These are phyloP conservation scores for Pythium sukuiense DNA, from an alignment of 352 stramenopile species.

Conservation along the genomic window DNA sequence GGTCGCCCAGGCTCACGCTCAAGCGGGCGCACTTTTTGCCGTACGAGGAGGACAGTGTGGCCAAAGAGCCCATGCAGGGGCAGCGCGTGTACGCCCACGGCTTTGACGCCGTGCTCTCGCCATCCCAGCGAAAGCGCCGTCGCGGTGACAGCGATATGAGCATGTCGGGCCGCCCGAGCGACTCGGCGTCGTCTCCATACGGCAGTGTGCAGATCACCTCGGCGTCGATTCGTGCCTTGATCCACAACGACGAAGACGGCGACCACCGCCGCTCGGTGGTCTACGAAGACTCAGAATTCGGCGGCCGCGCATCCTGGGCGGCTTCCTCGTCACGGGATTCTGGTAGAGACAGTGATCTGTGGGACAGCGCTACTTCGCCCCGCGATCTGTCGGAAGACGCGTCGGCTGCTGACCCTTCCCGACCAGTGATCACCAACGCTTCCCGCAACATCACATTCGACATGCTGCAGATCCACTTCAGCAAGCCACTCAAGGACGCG, in stretches of 20 bases:
- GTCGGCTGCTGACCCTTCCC: background rate
- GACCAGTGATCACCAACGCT: conserved; percentile 22
- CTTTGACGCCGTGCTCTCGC: conserved; percentile 16
- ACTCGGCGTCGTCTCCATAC: conserved; percentile 7
- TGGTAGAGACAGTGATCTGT: conserved; percentile 19
- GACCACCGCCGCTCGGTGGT: conserved; percentile 3
- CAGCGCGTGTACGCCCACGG: conserved; percentile 7
- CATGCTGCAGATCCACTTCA: conserved; percentile 80
- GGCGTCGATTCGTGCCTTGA: conserved; percentile 16
- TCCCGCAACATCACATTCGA: conserved; percentile 77
- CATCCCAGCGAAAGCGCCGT: conserved; percentile 17
- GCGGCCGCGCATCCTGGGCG: conserved; percentile 16
- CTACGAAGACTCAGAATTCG: conserved; percentile 9
- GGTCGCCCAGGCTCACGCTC: conserved; percentile 11
- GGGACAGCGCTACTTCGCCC: conserved; percentile 5
- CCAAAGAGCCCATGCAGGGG: background rate
- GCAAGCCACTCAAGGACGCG: conserved; percentile 76
- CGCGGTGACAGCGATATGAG: conserved; percentile 23
- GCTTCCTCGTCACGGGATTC: conserved; percentile 12
- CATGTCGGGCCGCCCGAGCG: conserved; percentile 2
- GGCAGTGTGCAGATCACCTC: conserved; percentile 20
- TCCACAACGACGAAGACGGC: conserved; percentile 5
- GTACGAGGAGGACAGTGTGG: conserved; percentile 1
- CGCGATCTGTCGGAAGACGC: background rate
- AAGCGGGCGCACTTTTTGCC: conserved; percentile 11